Base-by-base conservation (phyloP, 2,329 filamentous ascomycete species). In the Pseudocercospora musae region DNA sequence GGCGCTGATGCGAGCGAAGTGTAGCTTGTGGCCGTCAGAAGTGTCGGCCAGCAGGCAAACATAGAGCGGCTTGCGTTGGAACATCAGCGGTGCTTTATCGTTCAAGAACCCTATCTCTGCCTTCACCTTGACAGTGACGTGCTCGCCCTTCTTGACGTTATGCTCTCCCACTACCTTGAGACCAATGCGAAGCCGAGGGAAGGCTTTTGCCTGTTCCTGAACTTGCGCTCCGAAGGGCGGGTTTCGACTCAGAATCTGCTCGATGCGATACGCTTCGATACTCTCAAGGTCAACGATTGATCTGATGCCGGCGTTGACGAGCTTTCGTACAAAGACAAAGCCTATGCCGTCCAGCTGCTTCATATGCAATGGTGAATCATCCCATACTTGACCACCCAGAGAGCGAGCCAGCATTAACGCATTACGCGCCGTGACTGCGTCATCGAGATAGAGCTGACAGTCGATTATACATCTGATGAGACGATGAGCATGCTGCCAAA, bases 331-430 rank as follows among this genome's bases (percentile, higher is more conserved):
- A n/a, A 85, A 84, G 0, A 88, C 90, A 4, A 86, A 80, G 0
- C 95, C 95, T 64, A 98, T 85, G 2, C 87, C 85, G 0, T 90
- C 86, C 1, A 99, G 83, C 74, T 98, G 94, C 63, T 89, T 89
- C 71, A 99, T 84, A 68, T 97, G 90, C 21, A 89, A 81, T 0
- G 90, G 85, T 1, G 87, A 90, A 33, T 89, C 87, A 71, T 99
- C 95, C 95, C 93, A 96, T 1, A 83, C 83, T 62, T 84, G 85
- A 1, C 92, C 90, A 21, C 86, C 84, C 57, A 98, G 78, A 66
- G 91, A 92, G 60, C 94, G 84, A 53, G 89, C 84, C 5, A 98
- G 82, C 71, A 94, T 89, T 1, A 98, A 82, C 5, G 89, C 89
- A 64, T 87, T 87, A 27, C 84, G 84, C 1, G 87, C 82, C 1